Evolutionary conservation across 352 stramenopile species (phyloP), one percentile per base, ranked within the genome.

Genomic region (Phytophthora idaei): DNA sequence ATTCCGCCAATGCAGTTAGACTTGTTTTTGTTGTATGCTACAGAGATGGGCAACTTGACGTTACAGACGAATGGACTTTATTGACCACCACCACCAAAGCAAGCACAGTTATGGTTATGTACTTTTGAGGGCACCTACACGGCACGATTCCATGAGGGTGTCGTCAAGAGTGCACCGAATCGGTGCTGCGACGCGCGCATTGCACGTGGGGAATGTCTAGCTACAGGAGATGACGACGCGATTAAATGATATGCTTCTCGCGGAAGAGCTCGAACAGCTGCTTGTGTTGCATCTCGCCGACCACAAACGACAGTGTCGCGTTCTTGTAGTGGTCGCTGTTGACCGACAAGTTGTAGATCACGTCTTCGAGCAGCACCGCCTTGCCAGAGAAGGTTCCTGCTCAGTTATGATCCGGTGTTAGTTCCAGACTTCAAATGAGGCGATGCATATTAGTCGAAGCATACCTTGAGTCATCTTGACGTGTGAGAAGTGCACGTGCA

Each of bases 401-500:
- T 9, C 27, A 45, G 21, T 7, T 54, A 53, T 25, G 39, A 48
- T 55, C 27, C 6, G 2, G 5, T 36, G n/a, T 69, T 68, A 63
- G 37, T 37, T 54, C 6, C 21, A 15, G n/a, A 6, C 6, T 17
- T 51, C 7, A 11, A 28, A 52, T 0, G 17, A 48, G 4, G n/a
- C 21, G n/a, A 21, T 29, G 5, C n/a, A 47, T 36, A 31, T 14
- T 2, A 31, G 25, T 8, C 5, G 14, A 53, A 34, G 42, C 51
- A 12, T 64, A 90, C 88, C 88, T 56, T 90, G 74, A 10, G 74
- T 82, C 71, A 95, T 87, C 64, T 93, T 93, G 42, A 95, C 75
- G 63, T 96, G 89, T 28, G 82, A 90, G 49, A 96, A 95, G 52
- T 96, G 89, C 14, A 96, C 84, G 57, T 96, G 89, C 51, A 96